These are phyloP conservation scores for Metschnikowia picachoensis DNA, from an alignment of 805 yeast species.

Conservation along the genomic window DNA sequence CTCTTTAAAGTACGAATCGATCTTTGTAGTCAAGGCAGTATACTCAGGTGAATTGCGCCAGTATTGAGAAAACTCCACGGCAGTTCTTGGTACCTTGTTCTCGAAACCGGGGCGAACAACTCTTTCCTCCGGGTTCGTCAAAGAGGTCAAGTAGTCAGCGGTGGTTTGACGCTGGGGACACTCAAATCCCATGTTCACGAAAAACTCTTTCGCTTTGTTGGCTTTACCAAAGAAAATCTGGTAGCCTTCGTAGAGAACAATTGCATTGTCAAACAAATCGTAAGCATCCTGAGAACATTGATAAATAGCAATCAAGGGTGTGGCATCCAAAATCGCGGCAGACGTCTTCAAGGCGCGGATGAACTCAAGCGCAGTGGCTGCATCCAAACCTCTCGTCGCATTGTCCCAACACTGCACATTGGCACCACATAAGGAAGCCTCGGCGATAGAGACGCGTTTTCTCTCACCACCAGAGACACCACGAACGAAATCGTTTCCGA, in stretches of 20 bases:
- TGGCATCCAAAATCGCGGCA: constrained; percentile 47
- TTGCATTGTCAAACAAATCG: constrained; percentile 57
- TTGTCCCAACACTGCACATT: constrained; percentile 58
- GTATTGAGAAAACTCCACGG: constrained; percentile 54
- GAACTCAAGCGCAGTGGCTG: constrained; percentile 67
- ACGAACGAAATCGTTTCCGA: constrained; percentile 61
- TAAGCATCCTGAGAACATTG: constrained; percentile 67
- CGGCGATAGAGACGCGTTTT: constrained; percentile 68
- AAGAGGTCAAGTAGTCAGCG: constrained; percentile 62
- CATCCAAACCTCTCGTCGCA: constrained; percentile 68
- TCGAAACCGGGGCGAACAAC: constrained; percentile 46
- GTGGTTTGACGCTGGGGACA: constrained; percentile 65
- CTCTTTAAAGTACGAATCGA: constrained; percentile 36
- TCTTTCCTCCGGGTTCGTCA: constrained; percentile 65
- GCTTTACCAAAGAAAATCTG: constrained; percentile 61
- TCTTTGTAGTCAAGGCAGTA: constrained; percentile 35
- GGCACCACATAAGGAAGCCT: constrained; percentile 52
- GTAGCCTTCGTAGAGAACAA: constrained; percentile 56
- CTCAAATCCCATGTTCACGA: constrained; percentile 56
- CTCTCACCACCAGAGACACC: constrained; percentile 75
- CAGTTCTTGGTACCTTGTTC: constrained; percentile 48
- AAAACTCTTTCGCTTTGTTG: constrained; percentile 49
- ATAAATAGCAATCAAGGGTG: constrained; percentile 64
- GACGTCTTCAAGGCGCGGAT: constrained; percentile 56
- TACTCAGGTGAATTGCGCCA: constrained; percentile 59